Evolutionary conservation across 2,329 filamentous ascomycete genomes (phyloP).

Genomic region (Xylariaceae sp.): DNA sequence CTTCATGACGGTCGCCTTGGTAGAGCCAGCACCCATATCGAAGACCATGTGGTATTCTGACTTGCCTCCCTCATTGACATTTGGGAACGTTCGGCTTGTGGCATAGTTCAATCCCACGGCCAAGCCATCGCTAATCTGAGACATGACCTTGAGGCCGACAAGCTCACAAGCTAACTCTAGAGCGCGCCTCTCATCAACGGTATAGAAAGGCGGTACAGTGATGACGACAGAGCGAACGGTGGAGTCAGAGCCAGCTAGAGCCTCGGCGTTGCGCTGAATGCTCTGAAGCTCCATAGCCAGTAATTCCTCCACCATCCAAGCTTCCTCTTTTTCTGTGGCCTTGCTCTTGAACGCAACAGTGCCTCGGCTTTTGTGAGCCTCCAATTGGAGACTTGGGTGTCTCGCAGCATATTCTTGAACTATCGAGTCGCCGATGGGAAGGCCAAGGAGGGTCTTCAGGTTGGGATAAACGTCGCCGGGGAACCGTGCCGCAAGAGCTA

Average conservation of each 20-base stretch:
- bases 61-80: constrained; percentile 79
- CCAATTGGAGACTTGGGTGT: constrained; percentile 79
- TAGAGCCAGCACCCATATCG: constrained; percentile 96
- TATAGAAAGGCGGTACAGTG: constrained; percentile 90
- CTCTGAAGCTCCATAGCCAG: constrained; percentile 96
- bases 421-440: constrained; percentile 65
- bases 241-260: constrained; percentile 76
- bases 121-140: constrained; percentile 85
- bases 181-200: constrained; percentile 85
- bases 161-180: constrained; percentile 84
- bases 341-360: constrained; percentile 85
- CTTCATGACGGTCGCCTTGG: constrained; percentile 85
- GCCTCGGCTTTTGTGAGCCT: constrained; percentile 63
- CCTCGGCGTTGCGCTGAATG: constrained; percentile 86
- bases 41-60: constrained; percentile 93
- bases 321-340: constrained; percentile 64
- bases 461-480: constrained; percentile 95
- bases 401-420: constrained; percentile 74
- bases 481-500: constrained; percentile 85
- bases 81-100: constrained; percentile 87
- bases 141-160: constrained; percentile 85
- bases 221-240: constrained; percentile 83
- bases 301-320: constrained; percentile 87
- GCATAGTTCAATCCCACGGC: constrained; percentile 96
- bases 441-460: constrained; percentile 86